Evolutionary conservation across 2,329 filamentous ascomycete genomes (phyloP).

Genomic region (Colletotrichum acutatum): DNA sequence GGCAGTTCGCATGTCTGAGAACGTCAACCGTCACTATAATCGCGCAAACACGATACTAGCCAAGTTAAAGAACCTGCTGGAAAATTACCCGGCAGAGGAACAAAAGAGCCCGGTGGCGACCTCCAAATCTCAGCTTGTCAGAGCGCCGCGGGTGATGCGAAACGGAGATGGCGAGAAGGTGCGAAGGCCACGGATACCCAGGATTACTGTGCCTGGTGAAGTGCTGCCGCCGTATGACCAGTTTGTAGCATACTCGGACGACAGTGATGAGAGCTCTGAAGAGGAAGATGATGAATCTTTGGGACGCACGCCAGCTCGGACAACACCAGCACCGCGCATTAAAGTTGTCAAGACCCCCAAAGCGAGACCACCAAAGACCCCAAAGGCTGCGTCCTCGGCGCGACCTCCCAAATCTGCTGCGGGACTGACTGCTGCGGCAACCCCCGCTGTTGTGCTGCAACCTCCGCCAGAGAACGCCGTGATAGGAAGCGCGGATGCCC

Average conservation of each 20-base stretch:
- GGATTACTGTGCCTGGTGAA: slow-evolving; percentile 74
- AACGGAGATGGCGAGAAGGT: slow-evolving; percentile 58
- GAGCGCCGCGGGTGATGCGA: slow-evolving; percentile 59
- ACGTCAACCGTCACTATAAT: slow-evolving; percentile 70
- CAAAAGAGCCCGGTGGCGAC: slow-evolving; percentile 61
- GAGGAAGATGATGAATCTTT: slow-evolving; percentile 48
- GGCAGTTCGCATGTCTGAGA: slow-evolving; percentile 71
- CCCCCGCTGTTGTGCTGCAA: slow-evolving; percentile 56
- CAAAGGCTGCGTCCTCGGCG: slow-evolving; percentile 45
- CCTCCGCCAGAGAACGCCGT: slow-evolving; percentile 71
- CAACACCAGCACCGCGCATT: slow-evolving; percentile 57
- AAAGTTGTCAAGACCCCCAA: slow-evolving; percentile 57
- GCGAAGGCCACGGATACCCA: slow-evolving; percentile 59
- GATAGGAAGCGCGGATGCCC: slow-evolving; percentile 68
- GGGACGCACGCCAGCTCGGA: slow-evolving; percentile 45
- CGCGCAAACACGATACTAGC: slow-evolving; percentile 67
- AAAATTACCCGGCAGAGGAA: slow-evolving; percentile 67
- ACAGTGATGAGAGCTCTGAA: slow-evolving; percentile 64
- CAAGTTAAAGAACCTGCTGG: slow-evolving; percentile 69
- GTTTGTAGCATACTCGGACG: slow-evolving; percentile 67
- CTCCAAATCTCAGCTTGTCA: slow-evolving; percentile 62
- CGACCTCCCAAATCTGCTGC: slow-evolving; percentile 41
- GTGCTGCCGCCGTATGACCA: slow-evolving; percentile 75
- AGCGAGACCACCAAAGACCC: slow-evolving; percentile 48
- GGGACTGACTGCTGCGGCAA: slow-evolving; percentile 43